Evolutionary conservation across 345 rosid species (phyloP), one percentile per base, ranked within the genome.

Genomic region (Hevea brasiliensis): DNA sequence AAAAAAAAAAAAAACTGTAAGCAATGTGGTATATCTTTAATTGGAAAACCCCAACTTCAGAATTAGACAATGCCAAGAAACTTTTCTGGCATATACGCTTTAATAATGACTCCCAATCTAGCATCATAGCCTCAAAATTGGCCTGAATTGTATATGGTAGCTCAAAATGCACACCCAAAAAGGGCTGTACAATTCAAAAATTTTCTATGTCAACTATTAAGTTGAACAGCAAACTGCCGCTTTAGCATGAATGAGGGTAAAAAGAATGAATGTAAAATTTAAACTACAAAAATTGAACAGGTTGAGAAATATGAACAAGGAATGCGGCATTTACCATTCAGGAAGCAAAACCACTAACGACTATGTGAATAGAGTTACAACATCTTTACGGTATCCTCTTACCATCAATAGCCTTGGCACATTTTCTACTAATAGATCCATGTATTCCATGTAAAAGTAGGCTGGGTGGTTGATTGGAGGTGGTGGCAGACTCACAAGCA

Each of bases 371-470:
- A 96, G 77, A 66, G 99, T 96, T 63, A 93, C 99, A 79, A 93
- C 98, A 82, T 96, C 99, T 84, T 89, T 89, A 65, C 96, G 94
- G 77, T 96, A 93, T 35, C 99, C 99, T 90, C 99, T 90, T 9
- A 96, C 99, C 45, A 96, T 93, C 84, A 96, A 83, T 74, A 96
- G 88, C 81, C 99, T 89, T 0, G 93, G 96, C 27, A 96, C 91
- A 76, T 96, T 96, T 84, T 93, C 97, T 57, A 93, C 98, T 85
- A 96, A 85, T 74, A 93, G 80, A 82, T 96, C 99, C 99, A 96
- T 89, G 82, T 93, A 96, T 68, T 96, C 99, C 99, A 96, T 96
- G 81, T 96, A 96, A 80, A 92, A 93, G 85, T 91, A 96, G 1
- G 93, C 90, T 0, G 98, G 98, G 65, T 96, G 97, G 86, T 80